Conservation (phyloP, 768 basidiomycete genomes). For the Tylopilus felleus region DNA sequence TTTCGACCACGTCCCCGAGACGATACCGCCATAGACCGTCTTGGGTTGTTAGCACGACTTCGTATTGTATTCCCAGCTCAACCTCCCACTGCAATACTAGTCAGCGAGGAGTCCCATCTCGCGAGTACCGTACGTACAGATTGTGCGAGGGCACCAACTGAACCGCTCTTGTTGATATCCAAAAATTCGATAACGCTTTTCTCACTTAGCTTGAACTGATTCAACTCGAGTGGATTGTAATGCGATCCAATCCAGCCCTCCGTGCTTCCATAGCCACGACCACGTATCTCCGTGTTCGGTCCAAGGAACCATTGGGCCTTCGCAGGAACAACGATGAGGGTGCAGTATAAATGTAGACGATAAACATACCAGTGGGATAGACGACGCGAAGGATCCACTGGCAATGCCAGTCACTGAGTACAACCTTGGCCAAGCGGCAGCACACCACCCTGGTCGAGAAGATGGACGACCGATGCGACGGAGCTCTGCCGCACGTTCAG, state of each 20-base stretch:
- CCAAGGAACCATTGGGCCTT: slow-evolving; percentile 6
- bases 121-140: not conserved
- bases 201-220: slow-evolving; percentile 4
- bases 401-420: slow-evolving; percentile 1
- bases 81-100: slow-evolving; percentile 16
- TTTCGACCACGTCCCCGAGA: slow-evolving; percentile 19
- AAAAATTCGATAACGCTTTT: slow-evolving; percentile 15
- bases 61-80: slow-evolving; percentile 13
- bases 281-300: not conserved
- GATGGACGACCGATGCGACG: slow-evolving; percentile 13
- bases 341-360: too few species aligned
- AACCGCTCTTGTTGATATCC: slow-evolving; percentile 6
- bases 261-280: not conserved
- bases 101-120: not conserved
- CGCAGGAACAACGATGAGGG: not conserved
- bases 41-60: slow-evolving; percentile 16
- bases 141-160: not conserved
- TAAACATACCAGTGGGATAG: slow-evolving; percentile 9
- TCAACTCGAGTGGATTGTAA: slow-evolving; percentile 5
- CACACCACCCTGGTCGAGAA: slow-evolving; percentile 14
- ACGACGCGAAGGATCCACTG: slow-evolving; percentile 14
- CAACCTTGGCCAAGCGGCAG: slow-evolving; percentile 10
- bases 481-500: slow-evolving; percentile 6
- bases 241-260: slow-evolving; percentile 7
- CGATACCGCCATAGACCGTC: slow-evolving; percentile 23